Evolutionary conservation across 108 stramenopile genomes (phyloP).

Genomic region (Cafeteria roenbergensis): DNA sequence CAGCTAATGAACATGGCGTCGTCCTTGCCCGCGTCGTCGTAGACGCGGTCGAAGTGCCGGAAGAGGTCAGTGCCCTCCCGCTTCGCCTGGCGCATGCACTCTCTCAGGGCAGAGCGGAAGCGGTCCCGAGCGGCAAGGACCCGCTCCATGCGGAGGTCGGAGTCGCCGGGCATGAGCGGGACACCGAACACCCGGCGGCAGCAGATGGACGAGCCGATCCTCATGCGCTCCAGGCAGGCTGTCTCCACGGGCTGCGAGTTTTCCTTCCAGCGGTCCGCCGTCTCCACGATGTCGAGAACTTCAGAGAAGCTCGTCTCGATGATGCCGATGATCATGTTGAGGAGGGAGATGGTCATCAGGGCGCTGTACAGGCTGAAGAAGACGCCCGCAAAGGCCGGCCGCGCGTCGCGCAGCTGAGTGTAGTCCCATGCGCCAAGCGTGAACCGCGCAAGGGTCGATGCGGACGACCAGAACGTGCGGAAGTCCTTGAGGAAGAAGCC

Average conservation of each 20-base stretch:
- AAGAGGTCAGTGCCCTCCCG: too few relatives aligned
- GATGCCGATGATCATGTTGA: background rate
- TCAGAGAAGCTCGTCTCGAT: background rate
- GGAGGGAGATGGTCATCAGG: background rate
- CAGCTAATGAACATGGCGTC: too few relatives aligned
- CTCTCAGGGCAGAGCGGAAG: too few relatives aligned
- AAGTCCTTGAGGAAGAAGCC: background rate
- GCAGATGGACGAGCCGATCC: too few relatives aligned
- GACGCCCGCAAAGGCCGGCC: background rate
- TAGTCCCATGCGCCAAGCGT: background rate
- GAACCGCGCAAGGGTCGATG: background rate
- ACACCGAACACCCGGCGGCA: too few relatives aligned
- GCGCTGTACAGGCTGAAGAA: background rate
- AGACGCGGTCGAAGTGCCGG: too few relatives aligned
- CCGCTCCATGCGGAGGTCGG: too few relatives aligned
- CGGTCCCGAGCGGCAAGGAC: too few relatives aligned
- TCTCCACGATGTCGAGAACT: background rate
- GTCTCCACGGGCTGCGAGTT: background rate
- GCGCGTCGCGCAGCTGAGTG: background rate
- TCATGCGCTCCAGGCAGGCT: background rate
- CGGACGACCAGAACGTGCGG: background rate
- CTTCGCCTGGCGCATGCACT: too few relatives aligned
- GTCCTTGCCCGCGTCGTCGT: too few relatives aligned
- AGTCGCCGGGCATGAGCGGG: too few relatives aligned
- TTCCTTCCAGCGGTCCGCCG: background rate